A percentile compares a stretch with the other conserved stretches of the same genome.
Conservation (phyloP, 441 rosid genomes). For the Aleurites moluccanus region DNA sequence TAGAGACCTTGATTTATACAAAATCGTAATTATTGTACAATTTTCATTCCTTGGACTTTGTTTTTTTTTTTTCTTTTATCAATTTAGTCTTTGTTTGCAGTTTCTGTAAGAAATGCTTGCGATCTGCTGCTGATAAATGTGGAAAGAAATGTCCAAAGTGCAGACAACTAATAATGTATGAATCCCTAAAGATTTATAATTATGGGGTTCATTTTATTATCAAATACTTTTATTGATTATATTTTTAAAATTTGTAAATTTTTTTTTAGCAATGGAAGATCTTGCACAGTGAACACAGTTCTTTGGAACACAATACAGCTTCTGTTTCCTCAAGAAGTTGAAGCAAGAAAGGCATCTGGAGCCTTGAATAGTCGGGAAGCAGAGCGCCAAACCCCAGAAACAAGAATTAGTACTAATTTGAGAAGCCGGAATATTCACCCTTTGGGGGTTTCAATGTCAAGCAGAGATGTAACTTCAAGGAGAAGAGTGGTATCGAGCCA, state of each 20-base stretch:
- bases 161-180: constrained; percentile 89
- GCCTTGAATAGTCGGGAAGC: constrained; percentile 25
- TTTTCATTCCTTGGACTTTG: background rate
- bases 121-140: constrained; percentile 85
- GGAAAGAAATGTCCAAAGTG: constrained; percentile 95
- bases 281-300: constrained; percentile 87
- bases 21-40: background rate
- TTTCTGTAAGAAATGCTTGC: constrained; percentile 86
- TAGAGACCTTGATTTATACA: background rate
- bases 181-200: background rate
- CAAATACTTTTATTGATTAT: background rate
- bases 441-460: constrained; percentile 20
- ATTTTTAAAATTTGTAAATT: background rate
- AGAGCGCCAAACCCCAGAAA: constrained; percentile 31
- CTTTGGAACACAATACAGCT: constrained; percentile 99
- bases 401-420: constrained; percentile 17
- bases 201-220: background rate
- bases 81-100: constrained; percentile 37
- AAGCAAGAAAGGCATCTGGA: constrained; percentile 59
- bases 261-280: constrained; percentile 75
- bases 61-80: background rate
- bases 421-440: constrained; percentile 23
- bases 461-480: constrained; percentile 31
- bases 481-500: constrained; percentile 42
- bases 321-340: constrained; percentile 83